Evolutionary conservation across 1,284 basidiomycete species (phyloP).

Genomic region (Wolfiporia cocos): DNA sequence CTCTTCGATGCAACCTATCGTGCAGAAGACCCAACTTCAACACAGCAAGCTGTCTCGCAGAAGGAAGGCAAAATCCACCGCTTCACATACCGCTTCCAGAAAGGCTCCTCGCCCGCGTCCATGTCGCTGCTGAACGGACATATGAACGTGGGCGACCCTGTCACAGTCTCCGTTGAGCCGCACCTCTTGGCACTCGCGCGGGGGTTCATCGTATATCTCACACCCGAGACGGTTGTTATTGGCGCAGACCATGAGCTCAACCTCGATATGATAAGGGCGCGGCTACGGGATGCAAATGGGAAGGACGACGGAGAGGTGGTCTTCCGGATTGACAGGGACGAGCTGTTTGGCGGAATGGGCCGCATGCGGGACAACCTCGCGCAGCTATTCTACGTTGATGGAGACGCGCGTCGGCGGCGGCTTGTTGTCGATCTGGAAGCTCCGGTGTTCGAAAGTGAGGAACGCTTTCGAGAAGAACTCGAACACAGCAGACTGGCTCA

Average conservation of each 20-base stretch:
- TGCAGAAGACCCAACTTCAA: conserved; percentile 17
- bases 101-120: conserved; percentile 14
- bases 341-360: conserved; percentile 82
- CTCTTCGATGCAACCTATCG: conserved; percentile 43
- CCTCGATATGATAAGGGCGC: conserved; percentile 41
- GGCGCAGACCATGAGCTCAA: conserved; percentile 82
- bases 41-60: conserved; percentile 11
- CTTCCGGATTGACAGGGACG: conserved; percentile 94
- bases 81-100: conserved; percentile 63
- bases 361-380: conserved; percentile 89
- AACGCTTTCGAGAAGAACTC: conserved; percentile 1
- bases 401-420: conserved; percentile 55
- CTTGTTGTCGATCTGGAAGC: conserved; percentile 78
- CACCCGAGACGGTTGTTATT: conserved; percentile 58
- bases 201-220: conserved; percentile 79
- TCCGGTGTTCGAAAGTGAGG: conserved; percentile 54
- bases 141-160: conserved; percentile 74
- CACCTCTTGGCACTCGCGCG: conserved; percentile 77
- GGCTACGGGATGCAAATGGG: conserved; percentile 24
- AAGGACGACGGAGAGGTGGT: conserved; percentile 28
- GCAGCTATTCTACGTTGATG: conserved; percentile 79
- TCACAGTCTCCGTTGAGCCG: conserved; percentile 83
- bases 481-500: conserved; percentile 9
- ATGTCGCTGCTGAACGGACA: conserved; percentile 71
- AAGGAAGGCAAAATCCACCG: conserved; percentile 40